Evolutionary conservation across 352 stramenopile genomes (phyloP).

Genomic region (Phytophthora pini): DNA sequence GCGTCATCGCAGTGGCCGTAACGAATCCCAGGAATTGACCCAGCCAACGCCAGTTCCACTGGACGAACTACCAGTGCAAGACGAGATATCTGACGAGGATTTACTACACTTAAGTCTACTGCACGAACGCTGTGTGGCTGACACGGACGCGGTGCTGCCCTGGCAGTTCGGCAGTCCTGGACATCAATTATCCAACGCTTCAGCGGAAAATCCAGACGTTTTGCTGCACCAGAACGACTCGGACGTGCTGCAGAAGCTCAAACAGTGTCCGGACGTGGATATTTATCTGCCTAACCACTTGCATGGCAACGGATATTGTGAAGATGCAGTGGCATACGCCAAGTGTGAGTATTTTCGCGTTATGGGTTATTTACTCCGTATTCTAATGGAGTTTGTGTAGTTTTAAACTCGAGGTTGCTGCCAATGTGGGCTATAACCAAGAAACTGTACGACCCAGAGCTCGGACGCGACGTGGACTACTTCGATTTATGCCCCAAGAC

Average conservation of each 20-base stretch:
- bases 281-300: slow-evolving; percentile 56
- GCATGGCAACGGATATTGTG: slow-evolving; percentile 68
- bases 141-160: slow-evolving; percentile 42
- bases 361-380: no score
- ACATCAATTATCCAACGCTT: slow-evolving; percentile 13
- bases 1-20: slow-evolving; percentile 6
- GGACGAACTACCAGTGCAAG: background rate
- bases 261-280: slow-evolving; percentile 62
- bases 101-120: slow-evolving; percentile 45
- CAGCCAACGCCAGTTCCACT: background rate
- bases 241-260: slow-evolving; percentile 53
- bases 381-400: slow-evolving; percentile 7
- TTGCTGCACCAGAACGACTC: slow-evolving; percentile 43
- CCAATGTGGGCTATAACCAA: slow-evolving; percentile 47
- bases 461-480: slow-evolving; percentile 41
- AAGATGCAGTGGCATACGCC: slow-evolving; percentile 67
- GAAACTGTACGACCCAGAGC: slow-evolving; percentile 34
- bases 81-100: slow-evolving; percentile 32
- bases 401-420: slow-evolving; percentile 45
- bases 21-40: slow-evolving; percentile 4
- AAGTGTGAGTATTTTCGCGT: slow-evolving; percentile 42
- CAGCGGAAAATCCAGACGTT: slow-evolving; percentile 15
- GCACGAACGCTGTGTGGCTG: slow-evolving; percentile 39
- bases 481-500: slow-evolving; percentile 62
- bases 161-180: slow-evolving; percentile 34